Evolutionary conservation across 148 eudicot genomes (phyloP).

Genomic region (Silene uniflora): DNA sequence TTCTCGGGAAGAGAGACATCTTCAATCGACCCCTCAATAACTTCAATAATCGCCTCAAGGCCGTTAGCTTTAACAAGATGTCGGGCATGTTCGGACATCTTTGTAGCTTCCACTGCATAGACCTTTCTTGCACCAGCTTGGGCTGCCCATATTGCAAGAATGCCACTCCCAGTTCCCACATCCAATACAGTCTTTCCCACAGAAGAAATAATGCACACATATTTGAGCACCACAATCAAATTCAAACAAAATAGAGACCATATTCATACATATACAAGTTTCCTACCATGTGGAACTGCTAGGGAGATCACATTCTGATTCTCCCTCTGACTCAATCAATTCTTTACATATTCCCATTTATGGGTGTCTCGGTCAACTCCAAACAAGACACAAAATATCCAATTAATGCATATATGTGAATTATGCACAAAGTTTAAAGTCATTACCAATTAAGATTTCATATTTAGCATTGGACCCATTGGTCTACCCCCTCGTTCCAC

Average conservation of each 20-base stretch:
- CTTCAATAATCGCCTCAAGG: slow-evolving; percentile 72
- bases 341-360: no score
- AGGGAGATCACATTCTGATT: no score
- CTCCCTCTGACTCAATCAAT: no score
- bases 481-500: no score
- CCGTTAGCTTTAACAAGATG: slow-evolving; percentile 80
- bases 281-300: no score
- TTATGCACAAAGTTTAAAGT: no score
- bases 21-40: slow-evolving; percentile 91
- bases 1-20: slow-evolving; percentile 80
- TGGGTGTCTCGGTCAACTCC: no score
- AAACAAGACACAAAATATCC: no score
- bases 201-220: background rate
- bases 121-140: slow-evolving; percentile 98
- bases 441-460: no score
- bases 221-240: slow-evolving; percentile 12
- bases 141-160: slow-evolving; percentile 98
- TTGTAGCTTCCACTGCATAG: slow-evolving; percentile 99
- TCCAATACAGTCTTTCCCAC: slow-evolving; percentile 74
- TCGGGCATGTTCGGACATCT: slow-evolving; percentile 91
- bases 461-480: no score
- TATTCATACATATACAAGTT: background rate
- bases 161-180: slow-evolving; percentile 99
- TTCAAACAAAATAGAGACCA: background rate
- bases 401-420: no score